These are phyloP conservation scores for Brasenia schreberi DNA, from an alignment of 164 flowering plant species.

Conservation along the genomic window DNA sequence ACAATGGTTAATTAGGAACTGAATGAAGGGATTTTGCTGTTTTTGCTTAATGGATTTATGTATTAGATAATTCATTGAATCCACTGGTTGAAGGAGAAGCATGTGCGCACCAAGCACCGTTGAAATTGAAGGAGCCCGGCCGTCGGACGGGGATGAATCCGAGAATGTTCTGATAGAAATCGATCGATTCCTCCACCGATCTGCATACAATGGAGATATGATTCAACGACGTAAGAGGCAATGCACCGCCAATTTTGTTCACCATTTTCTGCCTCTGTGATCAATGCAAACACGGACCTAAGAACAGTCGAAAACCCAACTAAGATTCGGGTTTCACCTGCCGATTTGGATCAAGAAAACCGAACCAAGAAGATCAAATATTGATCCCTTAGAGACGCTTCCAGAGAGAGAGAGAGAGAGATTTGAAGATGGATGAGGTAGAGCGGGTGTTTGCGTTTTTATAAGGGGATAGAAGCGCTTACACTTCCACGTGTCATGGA, in stretches of 20 bases:
- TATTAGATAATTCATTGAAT: neutral
- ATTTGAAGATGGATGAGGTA: too few species aligned
- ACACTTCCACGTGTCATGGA: too few species aligned
- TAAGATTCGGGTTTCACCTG: neutral
- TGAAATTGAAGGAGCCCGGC: conserved; percentile 73
- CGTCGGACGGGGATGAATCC: conserved; percentile 63
- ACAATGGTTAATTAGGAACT: too few species aligned
- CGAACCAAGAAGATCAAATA: too few species aligned
- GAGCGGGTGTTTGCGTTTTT: too few species aligned
- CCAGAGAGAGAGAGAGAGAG: too few species aligned
- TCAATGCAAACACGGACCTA: neutral
- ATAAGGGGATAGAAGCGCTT: too few species aligned
- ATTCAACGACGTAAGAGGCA: conserved; percentile 54
- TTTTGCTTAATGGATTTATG: too few species aligned
- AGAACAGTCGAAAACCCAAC: neutral
- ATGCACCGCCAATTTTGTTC: conserved; percentile 26
- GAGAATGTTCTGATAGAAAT: conserved; percentile 50
- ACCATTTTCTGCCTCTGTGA: conserved; percentile 15
- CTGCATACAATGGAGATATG: conserved; percentile 61
- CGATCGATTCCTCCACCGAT: conserved; percentile 48
- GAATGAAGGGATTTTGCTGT: too few species aligned
- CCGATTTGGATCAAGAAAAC: neutral
- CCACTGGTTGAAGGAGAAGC: neutral
- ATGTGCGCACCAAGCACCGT: conserved; percentile 60
- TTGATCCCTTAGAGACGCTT: too few species aligned